Base-by-base conservation (phyloP, 805 yeast species). In the Torulaspora franciscae region DNA sequence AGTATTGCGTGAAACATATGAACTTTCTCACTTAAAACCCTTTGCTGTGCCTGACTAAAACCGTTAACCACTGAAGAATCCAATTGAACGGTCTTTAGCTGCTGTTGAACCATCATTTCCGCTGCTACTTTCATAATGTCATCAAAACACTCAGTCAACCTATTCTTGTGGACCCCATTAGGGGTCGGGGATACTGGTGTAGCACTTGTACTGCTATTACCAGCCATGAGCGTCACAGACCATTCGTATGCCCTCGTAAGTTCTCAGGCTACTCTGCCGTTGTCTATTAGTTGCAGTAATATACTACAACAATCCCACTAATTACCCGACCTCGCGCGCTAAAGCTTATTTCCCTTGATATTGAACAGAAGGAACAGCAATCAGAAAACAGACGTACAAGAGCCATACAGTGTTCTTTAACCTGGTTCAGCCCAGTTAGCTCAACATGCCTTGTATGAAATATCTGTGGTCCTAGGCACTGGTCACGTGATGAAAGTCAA, bases 101-200 rank as follows among this genome's bases (percentile, higher is more conserved):
- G 68, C 48, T 64, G 66, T 42, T 64, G 66, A 2, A 62, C 53
- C 46, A 64, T 47, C 64, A 64, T 56, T 35, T 66, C 71, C 23
- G 64, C 63, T 3, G 65, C 61, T 10, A 59, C 53, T 38, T 49
- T 57, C 53, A 64, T 46, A 9, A 64, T 59, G 32, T 62, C 67
- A 45, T 64, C 63, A 27, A 62, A 62, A 44, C 66, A 61, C 30
- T 56, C 58, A 3, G 65, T 59, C 13, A 64, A 49, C 45, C 54
- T 59, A 32, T 62, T 64, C 32, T 49, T 57, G 24, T 53, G 48
- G 19, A 27, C 37, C 19, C 33, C 42, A 6, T 29, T 23, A 24
- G 40, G 32, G 15, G 38, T 15, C 22, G 40, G 38, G 17, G 40
- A 40, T 2, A 25, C 29, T 7, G 44, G 42, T 14, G 37, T 39